These are phyloP conservation scores for Mariannaea elegans DNA, from an alignment of 2,329 filamentous ascomycete species.

Conservation along the genomic window DNA sequence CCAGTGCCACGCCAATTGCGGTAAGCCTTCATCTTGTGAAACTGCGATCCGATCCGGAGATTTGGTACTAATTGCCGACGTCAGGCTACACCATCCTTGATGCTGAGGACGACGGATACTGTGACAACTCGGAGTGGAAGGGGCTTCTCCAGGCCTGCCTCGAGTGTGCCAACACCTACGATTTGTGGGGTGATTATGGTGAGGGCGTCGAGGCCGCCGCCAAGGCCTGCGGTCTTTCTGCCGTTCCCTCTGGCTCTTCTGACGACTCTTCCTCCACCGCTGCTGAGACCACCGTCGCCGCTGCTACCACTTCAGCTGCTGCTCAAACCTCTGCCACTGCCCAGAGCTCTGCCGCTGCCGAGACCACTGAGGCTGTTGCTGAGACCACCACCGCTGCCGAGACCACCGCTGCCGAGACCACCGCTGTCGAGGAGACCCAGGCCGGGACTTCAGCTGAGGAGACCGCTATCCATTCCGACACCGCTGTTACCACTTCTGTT, in stretches of 20 bases:
- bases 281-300: constrained; percentile 22
- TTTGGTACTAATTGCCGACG: neutral
- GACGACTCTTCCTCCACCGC: constrained; percentile 18
- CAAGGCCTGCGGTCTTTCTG: constrained; percentile 44
- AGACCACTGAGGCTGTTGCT: constrained; percentile 2
- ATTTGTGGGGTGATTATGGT: constrained; percentile 57
- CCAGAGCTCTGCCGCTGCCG: constrained; percentile 2
- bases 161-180: constrained; percentile 51
- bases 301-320: constrained; percentile 17
- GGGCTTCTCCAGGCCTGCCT: constrained; percentile 54
- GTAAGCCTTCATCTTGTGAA: constrained; percentile 44
- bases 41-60: no score
- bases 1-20: constrained; percentile 61
- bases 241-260: constrained; percentile 31
- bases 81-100: constrained; percentile 44
- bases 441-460: neutral
- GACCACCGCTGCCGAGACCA: constrained; percentile 8
- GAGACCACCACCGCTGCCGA: constrained; percentile 11
- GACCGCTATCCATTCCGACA: constrained; percentile 10
- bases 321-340: constrained; percentile 3
- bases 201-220: constrained; percentile 48
- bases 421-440: neutral
- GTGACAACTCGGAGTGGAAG: constrained; percentile 49
- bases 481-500: constrained; percentile 2
- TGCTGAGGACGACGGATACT: constrained; percentile 40